Base-by-base conservation (phyloP, 1,284 basidiomycete genomes). In the Leccinum laetum region DNA sequence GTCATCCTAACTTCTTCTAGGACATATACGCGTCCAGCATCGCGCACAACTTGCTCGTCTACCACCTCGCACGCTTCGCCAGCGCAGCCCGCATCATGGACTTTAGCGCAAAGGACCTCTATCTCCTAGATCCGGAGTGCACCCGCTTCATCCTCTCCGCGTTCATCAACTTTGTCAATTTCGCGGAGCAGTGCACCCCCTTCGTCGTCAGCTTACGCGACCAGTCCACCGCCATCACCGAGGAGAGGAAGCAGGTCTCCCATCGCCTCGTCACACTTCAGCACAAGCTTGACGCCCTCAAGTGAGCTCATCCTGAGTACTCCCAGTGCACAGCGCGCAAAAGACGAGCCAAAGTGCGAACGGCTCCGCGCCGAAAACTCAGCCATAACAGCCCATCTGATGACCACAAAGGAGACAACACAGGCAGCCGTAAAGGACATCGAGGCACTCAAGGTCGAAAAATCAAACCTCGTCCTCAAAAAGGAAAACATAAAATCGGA, bases 151-250 rank as follows among this genome's bases (percentile, higher is more conserved):
- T 93, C 56, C 83, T 98, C 65, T 94, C 93, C 49, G 95, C 91
- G 0, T 91, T 98, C 68, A 91, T 96, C 81, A 98, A 98, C 79
- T 95, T 96, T 77, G 87, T 94, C 75, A 94, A 94, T 77, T 97
- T 96, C 76, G 89, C 88, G 32, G 88, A 91, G 69, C 90, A 94
- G 70, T 89, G 89, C 69, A 82, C 84, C 46, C 76, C 82, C 2
- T 86, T 90, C 64, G 79, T 92, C 21, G 81, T 81, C 59, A 81
- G 84, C 14, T 78, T 94, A n/a, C 82, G 86, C 32, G 83, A 88
- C 13, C 81, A 83, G 58, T 87, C 89, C 11, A 77, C 85, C n/a
- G 75, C 81, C 7, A 72, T 89, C 24, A 79, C 86, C 57, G 76
- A 83, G 29, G 86, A 92, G 69, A 80, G 88, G 16, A 84, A 86